These are phyloP conservation scores for Euphorbia celastroides DNA, from an alignment of 441 rosid species.

Conservation along the genomic window DNA sequence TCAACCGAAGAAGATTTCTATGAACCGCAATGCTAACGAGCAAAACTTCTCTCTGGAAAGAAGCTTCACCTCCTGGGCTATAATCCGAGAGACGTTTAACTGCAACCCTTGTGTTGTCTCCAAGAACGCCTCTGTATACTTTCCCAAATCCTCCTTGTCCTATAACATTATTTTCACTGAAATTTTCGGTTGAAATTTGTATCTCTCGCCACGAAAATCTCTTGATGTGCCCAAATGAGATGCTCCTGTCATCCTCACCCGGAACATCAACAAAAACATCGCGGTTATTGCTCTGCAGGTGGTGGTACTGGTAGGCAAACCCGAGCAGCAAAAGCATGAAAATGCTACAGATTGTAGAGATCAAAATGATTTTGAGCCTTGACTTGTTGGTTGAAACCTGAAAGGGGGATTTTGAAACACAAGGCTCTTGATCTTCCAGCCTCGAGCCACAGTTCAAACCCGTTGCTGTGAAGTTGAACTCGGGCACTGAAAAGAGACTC, in stretches of 20 bases:
- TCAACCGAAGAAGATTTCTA: conserved; percentile 69
- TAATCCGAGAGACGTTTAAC: conserved; percentile 84
- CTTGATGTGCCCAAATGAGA: conserved; percentile 89
- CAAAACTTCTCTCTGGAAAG: conserved; percentile 93
- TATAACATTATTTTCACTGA: conserved; percentile 74
- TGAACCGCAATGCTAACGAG: conserved; percentile 97
- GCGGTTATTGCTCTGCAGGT: conserved; percentile 34
- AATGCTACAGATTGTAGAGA: conserved; percentile 52
- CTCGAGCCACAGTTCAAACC: conserved; percentile 62
- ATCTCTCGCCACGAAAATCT: conserved; percentile 93
- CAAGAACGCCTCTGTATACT: conserved; percentile 85
- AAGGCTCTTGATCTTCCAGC: conserved; percentile 62
- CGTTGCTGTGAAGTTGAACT: conserved; percentile 72
- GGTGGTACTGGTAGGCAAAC: conserved; percentile 43
- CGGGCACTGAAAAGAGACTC: conserved; percentile 51
- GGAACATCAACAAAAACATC: conserved; percentile 90
- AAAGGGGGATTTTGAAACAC: conserved; percentile 51
- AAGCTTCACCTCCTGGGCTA: conserved; percentile 92
- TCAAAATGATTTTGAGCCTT: conserved; percentile 46
- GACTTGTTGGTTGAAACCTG: conserved; percentile 59
- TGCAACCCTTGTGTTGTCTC: conserved; percentile 68
- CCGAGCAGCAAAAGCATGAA: conserved; percentile 40
- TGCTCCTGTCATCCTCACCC: conserved; percentile 95
- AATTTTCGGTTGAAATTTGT: conserved; percentile 82
- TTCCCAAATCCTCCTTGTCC: conserved; percentile 98